Conservation (phyloP, 768 basidiomycete genomes). For the Floccularia luteovirens region DNA sequence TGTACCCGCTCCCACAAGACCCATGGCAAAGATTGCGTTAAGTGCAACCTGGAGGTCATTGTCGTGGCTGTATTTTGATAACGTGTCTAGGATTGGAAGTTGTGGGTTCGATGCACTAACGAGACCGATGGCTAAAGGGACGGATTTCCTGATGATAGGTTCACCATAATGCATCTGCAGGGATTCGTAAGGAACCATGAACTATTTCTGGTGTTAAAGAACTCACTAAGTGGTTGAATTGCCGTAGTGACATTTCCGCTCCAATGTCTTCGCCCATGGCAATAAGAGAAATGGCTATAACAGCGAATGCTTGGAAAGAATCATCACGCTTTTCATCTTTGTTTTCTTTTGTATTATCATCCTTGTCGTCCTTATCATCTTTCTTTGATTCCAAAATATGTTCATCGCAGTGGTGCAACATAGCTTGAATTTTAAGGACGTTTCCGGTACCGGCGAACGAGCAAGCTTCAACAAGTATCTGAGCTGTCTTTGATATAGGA, state of each 20-base stretch:
- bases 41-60: constrained; percentile 94
- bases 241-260: constrained; percentile 93
- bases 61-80: constrained; percentile 99
- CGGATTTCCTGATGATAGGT: constrained; percentile 82
- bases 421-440: constrained; percentile 85
- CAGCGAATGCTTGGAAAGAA: constrained; percentile 87
- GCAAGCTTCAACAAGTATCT: constrained; percentile 89
- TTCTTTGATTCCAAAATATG: constrained; percentile 59
- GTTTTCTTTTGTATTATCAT: constrained; percentile 35
- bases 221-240: constrained; percentile 93
- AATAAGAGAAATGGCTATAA: constrained; percentile 88
- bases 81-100: constrained; percentile 88
- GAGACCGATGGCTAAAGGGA: constrained; percentile 93
- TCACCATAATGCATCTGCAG: constrained; percentile 98
- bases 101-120: constrained; percentile 95
- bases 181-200: constrained; percentile 4
- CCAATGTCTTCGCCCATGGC: constrained; percentile 99
- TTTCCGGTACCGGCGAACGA: constrained; percentile 94
- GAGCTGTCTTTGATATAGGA: constrained; percentile 84
- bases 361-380: constrained; percentile 47
- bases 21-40: constrained; percentile 99
- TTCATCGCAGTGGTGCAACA: constrained; percentile 92
- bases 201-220: not conserved
- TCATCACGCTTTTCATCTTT: constrained; percentile 55
- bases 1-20: constrained; percentile 95